Percentiles rank a stretch among this genome's conserved stretches.
phyloP scores from a whole-genome alignment of 2,329 filamentous ascomycete species.

The Colletotrichum cereale region DNA sequence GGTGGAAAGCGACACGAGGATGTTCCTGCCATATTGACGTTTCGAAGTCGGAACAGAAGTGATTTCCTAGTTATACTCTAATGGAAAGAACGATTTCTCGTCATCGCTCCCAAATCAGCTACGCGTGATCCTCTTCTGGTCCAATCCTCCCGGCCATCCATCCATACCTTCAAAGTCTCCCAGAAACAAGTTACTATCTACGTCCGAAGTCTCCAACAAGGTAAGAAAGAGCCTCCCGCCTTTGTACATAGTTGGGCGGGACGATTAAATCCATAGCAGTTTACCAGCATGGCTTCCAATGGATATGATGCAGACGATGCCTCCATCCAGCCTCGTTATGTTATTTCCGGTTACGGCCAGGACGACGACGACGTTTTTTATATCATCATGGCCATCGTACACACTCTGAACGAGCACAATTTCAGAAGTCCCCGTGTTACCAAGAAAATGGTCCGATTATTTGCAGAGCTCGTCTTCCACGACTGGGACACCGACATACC shows the following conservation, averaged over 20 bases:
- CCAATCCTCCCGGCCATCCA: no score
- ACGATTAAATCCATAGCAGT: background rate
- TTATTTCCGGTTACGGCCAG: background rate
- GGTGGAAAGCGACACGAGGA: no score
- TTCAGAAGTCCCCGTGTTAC: background rate
- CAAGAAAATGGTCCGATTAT: background rate
- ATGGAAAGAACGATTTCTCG: no score
- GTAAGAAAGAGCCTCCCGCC: background rate
- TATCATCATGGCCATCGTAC: background rate
- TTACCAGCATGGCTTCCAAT: background rate
- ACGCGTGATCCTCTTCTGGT: no score
- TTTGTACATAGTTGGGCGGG: background rate
- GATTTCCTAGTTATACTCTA: no score
- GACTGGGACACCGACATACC: background rate
- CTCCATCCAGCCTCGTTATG: background rate
- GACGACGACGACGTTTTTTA: background rate
- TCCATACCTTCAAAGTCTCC: no score
- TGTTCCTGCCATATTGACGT: no score
- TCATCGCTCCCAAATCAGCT: no score
- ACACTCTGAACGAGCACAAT: background rate
- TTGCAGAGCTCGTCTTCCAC: background rate
- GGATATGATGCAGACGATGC: background rate
- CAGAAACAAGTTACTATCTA: no score
- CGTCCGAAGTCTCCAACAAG: background rate
- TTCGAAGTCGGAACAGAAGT: no score